phyloP scores from a whole-genome alignment of 2,329 filamentous ascomycete genomes.

The Myriangium duriaei region DNA sequence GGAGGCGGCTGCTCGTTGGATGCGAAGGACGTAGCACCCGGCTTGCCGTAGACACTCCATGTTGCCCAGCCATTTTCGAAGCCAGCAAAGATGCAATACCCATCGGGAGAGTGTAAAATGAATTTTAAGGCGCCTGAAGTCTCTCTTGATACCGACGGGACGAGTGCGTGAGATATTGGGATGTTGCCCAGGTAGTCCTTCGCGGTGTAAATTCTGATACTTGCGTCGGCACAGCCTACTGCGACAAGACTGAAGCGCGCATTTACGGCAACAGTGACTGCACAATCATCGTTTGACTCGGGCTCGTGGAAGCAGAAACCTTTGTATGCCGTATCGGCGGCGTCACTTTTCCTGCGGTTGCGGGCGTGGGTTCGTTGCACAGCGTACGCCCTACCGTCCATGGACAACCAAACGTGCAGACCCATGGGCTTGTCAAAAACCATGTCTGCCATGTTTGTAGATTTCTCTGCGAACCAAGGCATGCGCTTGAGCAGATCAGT shows the following conservation, averaged over 20 bases:
- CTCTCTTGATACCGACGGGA: slow-evolving; percentile 51
- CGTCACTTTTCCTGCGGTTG: slow-evolving; percentile 17
- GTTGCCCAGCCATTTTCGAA: slow-evolving; percentile 88
- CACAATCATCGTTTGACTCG: slow-evolving; percentile 44
- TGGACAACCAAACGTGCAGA: slow-evolving; percentile 81
- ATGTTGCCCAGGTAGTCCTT: slow-evolving; percentile 91
- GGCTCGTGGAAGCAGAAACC: slow-evolving; percentile 85
- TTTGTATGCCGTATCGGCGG: slow-evolving; percentile 61
- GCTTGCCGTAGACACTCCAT: slow-evolving; percentile 95
- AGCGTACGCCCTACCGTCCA: slow-evolving; percentile 76
- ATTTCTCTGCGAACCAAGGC: slow-evolving; percentile 70
- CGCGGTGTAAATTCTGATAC: slow-evolving; percentile 79
- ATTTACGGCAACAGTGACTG: slow-evolving; percentile 71
- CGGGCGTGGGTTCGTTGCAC: slow-evolving; percentile 59
- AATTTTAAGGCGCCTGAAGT: slow-evolving; percentile 61
- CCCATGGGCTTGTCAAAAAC: slow-evolving; percentile 95
- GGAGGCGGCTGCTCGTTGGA: slow-evolving; percentile 51
- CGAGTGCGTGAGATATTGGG: slow-evolving; percentile 68
- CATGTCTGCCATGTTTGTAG: slow-evolving; percentile 61
- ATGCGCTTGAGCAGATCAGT: slow-evolving; percentile 84
- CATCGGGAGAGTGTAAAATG: slow-evolving; percentile 81
- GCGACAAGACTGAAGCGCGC: slow-evolving; percentile 89
- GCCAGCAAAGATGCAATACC: slow-evolving; percentile 88
- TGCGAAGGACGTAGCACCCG: slow-evolving; percentile 71
- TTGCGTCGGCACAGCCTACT: slow-evolving; percentile 67